Percentiles rank a stretch among this genome's conserved stretches.
phyloP scores from a whole-genome alignment of 2,329 filamentous ascomycete species.

The Beauveria pseudobassiana region DNA sequence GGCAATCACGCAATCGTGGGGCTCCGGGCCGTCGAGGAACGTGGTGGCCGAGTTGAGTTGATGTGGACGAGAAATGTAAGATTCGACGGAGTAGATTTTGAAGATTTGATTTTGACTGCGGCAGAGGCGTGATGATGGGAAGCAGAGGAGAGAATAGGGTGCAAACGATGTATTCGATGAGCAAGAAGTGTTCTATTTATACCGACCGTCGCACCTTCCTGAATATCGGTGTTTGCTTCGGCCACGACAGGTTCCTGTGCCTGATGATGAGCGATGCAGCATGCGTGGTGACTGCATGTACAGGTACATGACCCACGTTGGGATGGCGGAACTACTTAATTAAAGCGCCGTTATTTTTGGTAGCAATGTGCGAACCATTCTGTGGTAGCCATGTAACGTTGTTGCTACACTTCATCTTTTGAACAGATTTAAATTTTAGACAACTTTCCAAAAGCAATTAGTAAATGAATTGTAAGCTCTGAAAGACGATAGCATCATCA shows the following conservation, averaged over 20 bases:
- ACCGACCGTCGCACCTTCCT: background rate
- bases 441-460: too few relatives aligned
- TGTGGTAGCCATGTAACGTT: too few relatives aligned
- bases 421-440: background rate
- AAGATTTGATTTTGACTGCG: background rate
- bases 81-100: background rate
- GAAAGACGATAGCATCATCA: too few relatives aligned
- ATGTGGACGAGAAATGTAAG: background rate
- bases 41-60: background rate
- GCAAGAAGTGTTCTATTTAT: background rate
- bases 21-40: constrained; percentile 16
- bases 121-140: background rate
- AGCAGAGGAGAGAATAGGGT: background rate
- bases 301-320: background rate
- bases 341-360: too few relatives aligned
- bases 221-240: background rate
- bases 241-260: background rate
- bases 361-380: too few relatives aligned
- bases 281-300: background rate
- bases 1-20: constrained; percentile 26
- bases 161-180: background rate
- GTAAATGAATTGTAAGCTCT: too few relatives aligned
- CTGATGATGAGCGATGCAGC: background rate
- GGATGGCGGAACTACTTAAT: too few relatives aligned
- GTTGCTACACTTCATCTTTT: too few relatives aligned